Evolutionary conservation across 768 basidiomycete species (phyloP).

Genomic region (Terana coerulea): DNA sequence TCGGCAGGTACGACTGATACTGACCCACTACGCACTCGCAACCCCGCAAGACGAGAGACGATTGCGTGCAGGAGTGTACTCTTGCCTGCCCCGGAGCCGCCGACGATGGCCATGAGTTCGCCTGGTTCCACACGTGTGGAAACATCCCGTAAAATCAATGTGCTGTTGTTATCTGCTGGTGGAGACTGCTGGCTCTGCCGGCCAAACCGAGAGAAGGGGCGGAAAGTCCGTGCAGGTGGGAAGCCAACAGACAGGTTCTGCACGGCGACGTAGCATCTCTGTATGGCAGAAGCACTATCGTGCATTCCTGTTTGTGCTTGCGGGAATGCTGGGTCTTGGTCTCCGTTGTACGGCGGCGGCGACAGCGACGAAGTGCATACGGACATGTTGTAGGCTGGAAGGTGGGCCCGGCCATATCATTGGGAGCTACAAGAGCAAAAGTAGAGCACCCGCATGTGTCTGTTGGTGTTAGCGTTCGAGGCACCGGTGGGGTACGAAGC

Average conservation of each 20-base stretch:
- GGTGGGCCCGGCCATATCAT: too few species aligned
- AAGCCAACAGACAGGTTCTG: background rate
- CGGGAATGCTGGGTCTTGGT: too few species aligned
- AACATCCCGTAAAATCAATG: background rate
- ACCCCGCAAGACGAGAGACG: background rate
- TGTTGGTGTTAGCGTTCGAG: too few species aligned
- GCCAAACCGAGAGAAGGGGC: background rate
- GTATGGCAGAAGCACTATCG: too few species aligned
- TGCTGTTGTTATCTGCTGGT: background rate
- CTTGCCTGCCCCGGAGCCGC: conserved; percentile 1
- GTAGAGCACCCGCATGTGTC: too few species aligned
- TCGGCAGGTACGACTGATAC: background rate
- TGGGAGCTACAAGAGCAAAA: too few species aligned
- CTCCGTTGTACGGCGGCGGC: too few species aligned
- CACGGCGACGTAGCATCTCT: background rate
- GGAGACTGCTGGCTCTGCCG: background rate
- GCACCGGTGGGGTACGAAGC: too few species aligned
- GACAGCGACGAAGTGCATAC: too few species aligned
- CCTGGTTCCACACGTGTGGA: background rate
- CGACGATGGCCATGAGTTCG: background rate
- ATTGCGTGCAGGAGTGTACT: conserved; percentile 1
- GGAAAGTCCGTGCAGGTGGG: background rate
- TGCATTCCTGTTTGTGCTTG: too few species aligned
- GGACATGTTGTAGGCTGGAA: too few species aligned
- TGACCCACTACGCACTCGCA: background rate